Percentiles rank a stretch among this genome's conserved stretches.
phyloP scores from a whole-genome alignment of 2,329 filamentous ascomycete genomes.

The Aspergillus pseudoterreus region DNA sequence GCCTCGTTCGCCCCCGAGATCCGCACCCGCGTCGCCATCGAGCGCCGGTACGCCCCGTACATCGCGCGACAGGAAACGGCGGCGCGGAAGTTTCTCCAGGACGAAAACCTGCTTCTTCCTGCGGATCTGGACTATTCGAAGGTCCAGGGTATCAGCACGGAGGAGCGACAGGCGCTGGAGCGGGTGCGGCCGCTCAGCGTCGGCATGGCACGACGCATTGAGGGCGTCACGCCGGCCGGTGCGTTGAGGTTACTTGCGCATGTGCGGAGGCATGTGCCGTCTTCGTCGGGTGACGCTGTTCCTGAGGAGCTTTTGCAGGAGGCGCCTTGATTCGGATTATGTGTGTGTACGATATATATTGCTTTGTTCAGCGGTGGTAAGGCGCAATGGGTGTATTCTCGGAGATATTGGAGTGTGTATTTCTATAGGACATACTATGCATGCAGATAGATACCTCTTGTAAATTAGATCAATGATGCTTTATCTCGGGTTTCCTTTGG shows the following conservation, averaged over 20 bases:
- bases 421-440: not conserved
- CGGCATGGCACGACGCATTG: constrained; percentile 81
- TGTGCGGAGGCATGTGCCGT: constrained; percentile 21
- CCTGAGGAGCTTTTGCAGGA: constrained; percentile 12
- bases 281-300: constrained; percentile 7
- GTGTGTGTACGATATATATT: not conserved
- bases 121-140: constrained; percentile 69
- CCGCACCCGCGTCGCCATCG: constrained; percentile 68
- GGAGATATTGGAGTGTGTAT: not conserved
- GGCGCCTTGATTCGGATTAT: constrained; percentile 5
- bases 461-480: not conserved
- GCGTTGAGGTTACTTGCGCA: constrained; percentile 43
- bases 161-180: constrained; percentile 70
- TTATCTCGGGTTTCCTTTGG: too few species aligned
- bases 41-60: constrained; percentile 84
- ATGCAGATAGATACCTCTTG: too few species aligned
- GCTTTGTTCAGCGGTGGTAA: not conserved
- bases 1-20: constrained; percentile 53
- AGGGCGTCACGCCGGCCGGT: constrained; percentile 60
- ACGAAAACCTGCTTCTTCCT: constrained; percentile 72
- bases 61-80: constrained; percentile 67
- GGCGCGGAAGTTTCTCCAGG: constrained; percentile 65
- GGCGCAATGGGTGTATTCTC: not conserved
- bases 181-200: constrained; percentile 75
- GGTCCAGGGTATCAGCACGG: constrained; percentile 71